phyloP scores from a whole-genome alignment of 768 basidiomycete genomes.

The Pleurotus eryngii region DNA sequence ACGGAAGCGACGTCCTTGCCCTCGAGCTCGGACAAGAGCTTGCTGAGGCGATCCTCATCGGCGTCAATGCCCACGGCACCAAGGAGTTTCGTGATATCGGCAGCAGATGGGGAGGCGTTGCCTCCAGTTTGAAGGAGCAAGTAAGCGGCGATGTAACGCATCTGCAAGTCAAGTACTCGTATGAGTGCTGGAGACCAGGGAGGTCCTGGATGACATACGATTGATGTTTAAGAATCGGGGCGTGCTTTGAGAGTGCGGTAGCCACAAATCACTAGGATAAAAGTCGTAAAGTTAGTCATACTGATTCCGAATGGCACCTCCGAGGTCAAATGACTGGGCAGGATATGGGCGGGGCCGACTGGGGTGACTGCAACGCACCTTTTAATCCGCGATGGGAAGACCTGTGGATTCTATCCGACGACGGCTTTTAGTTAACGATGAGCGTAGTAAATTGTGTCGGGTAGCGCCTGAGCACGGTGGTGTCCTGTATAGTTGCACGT shows the following conservation, averaged over 20 bases:
- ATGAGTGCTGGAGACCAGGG: not conserved
- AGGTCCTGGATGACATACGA: slow-evolving; percentile 25
- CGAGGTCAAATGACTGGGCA: not conserved
- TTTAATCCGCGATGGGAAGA: slow-evolving; percentile 93
- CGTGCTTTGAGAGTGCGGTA: slow-evolving; percentile 46
- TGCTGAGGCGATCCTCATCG: slow-evolving; percentile 76
- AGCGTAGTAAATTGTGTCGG: slow-evolving; percentile 16
- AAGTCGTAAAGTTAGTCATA: not conserved
- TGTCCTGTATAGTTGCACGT: slow-evolving; percentile 64
- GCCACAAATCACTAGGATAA: slow-evolving; percentile 83
- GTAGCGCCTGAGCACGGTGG: slow-evolving; percentile 13
- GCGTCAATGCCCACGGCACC: slow-evolving; percentile 82
- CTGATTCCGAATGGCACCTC: not conserved
- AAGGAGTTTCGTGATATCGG: slow-evolving; percentile 87
- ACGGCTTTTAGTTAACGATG: slow-evolving; percentile 36
- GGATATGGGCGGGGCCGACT: not conserved
- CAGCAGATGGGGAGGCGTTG: slow-evolving; percentile 81
- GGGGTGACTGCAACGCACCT: slow-evolving; percentile 42
- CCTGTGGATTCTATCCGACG: slow-evolving; percentile 92
- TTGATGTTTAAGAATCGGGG: slow-evolving; percentile 27
- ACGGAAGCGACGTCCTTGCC: slow-evolving; percentile 88
- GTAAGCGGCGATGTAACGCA: slow-evolving; percentile 95
- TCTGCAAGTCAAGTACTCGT: slow-evolving; percentile 36
- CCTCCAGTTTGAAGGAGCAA: slow-evolving; percentile 95
- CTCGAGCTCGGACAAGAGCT: slow-evolving; percentile 83